Conservation (phyloP, 176 grass and related monocot species). For the Poa pratensis region DNA sequence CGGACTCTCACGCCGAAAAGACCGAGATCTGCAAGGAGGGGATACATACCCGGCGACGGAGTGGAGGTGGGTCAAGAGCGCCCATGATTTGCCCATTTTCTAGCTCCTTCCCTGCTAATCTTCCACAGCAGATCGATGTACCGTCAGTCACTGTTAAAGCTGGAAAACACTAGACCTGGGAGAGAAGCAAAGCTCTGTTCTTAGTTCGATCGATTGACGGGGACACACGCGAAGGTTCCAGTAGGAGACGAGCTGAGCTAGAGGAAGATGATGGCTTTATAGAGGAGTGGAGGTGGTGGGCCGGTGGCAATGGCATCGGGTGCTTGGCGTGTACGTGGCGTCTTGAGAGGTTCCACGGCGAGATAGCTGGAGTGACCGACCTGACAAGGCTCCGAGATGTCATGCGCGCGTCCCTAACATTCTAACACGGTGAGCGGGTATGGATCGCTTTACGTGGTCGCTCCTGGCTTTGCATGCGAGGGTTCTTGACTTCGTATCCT, state of each 20-base stretch:
- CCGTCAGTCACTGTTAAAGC: neutral
- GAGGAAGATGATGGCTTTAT: neutral
- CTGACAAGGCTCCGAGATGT: neutral
- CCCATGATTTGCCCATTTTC: constrained; percentile 55
- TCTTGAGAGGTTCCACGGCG: neutral
- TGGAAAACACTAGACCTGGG: neutral
- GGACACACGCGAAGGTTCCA: neutral
- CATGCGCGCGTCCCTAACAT: neutral
- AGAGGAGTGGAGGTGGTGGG: neutral
- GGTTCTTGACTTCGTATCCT: neutral
- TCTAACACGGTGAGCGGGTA: neutral
- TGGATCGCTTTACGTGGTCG: neutral
- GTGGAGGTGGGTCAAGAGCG: constrained; percentile 49
- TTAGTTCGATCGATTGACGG: neutral
- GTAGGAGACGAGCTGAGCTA: too few relatives aligned
- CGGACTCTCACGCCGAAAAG: neutral
- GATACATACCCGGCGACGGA: constrained; percentile 45
- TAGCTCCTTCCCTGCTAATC: neutral
- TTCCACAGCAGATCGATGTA: neutral
- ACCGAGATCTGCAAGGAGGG: neutral
- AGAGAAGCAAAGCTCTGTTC: neutral
- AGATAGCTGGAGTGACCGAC: neutral
- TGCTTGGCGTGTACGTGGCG: constrained; percentile 57
- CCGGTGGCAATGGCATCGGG: constrained; percentile 29
- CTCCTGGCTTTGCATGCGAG: constrained; percentile 15